Percentiles rank a stretch among this genome's conserved stretches.
Evolutionary conservation across 805 yeast species (phyloP).

Genomic region (Ogataea paradorogensis): DNA sequence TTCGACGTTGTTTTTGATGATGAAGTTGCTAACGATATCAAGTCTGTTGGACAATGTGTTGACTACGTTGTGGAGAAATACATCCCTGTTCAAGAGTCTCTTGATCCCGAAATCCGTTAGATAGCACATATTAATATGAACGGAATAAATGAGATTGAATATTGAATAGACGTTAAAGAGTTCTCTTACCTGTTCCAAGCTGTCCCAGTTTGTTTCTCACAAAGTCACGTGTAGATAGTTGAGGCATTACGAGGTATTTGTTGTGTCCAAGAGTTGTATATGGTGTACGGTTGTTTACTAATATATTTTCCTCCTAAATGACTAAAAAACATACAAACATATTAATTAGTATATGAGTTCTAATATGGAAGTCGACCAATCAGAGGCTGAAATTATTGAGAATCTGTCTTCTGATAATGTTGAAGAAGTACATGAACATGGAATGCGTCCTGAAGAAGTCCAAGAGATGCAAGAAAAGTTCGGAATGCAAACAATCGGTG

Average conservation of each 20-base stretch:
- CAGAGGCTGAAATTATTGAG: constrained; percentile 11
- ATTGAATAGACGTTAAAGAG: no score
- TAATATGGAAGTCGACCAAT: not conserved
- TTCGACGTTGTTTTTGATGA: constrained; percentile 47
- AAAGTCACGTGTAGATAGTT: no score
- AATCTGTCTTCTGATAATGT: constrained; percentile 4
- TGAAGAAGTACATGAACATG: constrained; percentile 2
- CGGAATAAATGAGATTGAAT: no score
- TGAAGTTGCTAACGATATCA: constrained; percentile 54
- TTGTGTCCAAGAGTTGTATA: no score
- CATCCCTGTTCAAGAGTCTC: constrained; percentile 33
- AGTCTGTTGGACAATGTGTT: constrained; percentile 59
- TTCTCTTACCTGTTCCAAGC: no score
- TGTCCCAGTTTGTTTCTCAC: no score
- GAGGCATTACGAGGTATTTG: no score
- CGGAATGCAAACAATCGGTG: constrained; percentile 36
- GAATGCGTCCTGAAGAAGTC: constrained; percentile 6
- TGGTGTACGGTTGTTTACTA: constrained; percentile 1
- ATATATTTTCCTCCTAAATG: not conserved
- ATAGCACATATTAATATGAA: not conserved
- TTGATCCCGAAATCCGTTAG: constrained; percentile 38
- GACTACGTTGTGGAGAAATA: constrained; percentile 44
- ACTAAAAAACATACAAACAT: not conserved
- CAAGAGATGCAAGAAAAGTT: constrained; percentile 24
- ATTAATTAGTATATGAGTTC: not conserved